Percentiles rank a stretch among this genome's conserved stretches.
These are phyloP conservation scores for Cubamyces sp. DNA, from an alignment of 768 basidiomycete genomes.

Conservation along the genomic window DNA sequence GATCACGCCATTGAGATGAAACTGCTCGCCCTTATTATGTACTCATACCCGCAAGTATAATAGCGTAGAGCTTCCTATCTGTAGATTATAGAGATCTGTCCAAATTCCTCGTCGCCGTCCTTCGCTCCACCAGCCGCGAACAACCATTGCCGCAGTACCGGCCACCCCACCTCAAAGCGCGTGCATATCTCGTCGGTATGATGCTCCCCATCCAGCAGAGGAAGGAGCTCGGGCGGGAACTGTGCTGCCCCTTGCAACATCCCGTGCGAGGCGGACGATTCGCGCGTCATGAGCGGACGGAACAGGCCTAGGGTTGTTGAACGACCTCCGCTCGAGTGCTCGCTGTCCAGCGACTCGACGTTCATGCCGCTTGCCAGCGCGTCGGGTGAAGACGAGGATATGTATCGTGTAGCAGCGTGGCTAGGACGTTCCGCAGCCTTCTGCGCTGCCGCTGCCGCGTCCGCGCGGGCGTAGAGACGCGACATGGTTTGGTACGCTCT, in stretches of 20 bases:
- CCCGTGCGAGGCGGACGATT: slow-evolving; percentile 55
- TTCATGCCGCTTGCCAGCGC: slow-evolving; percentile 1
- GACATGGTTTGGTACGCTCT: slow-evolving; percentile 32
- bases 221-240: slow-evolving; percentile 60
- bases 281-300: slow-evolving; percentile 56
- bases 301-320: slow-evolving; percentile 35
- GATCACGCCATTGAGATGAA: neutral
- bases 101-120: slow-evolving; percentile 65
- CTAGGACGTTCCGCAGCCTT: neutral
- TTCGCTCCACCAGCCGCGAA: slow-evolving; percentile 59
- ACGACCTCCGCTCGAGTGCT: slow-evolving; percentile 33
- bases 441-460: slow-evolving; percentile 7
- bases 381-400: slow-evolving; percentile 16
- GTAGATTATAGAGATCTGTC: slow-evolving; percentile 78
- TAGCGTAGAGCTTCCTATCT: slow-evolving; percentile 41
- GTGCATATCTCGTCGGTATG: slow-evolving; percentile 91
- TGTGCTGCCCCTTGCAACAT: slow-evolving; percentile 32
- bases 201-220: slow-evolving; percentile 84
- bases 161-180: slow-evolving; percentile 84
- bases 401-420: slow-evolving; percentile 9
- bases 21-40: neutral
- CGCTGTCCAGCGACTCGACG: slow-evolving; percentile 29
- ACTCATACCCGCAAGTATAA: slow-evolving; percentile 14
- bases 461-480: slow-evolving; percentile 14
- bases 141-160: slow-evolving; percentile 75